A percentile compares a stretch with the other conserved stretches of the same genome.
Conservation (phyloP, 495 filamentous ascomycete species). For the Penicillium tannophilum region DNA sequence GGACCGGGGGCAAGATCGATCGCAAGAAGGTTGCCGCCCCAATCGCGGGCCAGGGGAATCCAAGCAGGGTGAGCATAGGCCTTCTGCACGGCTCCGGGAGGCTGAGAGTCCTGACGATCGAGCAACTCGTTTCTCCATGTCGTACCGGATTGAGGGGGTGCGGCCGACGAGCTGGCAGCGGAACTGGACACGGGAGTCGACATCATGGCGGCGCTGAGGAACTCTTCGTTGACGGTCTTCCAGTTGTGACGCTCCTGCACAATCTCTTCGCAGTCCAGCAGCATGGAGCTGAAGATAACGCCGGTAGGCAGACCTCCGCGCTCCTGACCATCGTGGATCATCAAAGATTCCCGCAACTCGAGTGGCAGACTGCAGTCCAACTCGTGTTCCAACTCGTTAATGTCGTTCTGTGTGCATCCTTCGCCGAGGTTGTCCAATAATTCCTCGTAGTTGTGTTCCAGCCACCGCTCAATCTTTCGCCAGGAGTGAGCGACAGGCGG, state of each 20-base stretch:
- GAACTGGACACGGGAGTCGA: slow-evolving; percentile 63
- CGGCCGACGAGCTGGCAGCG: slow-evolving; percentile 63
- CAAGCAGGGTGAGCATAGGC: slow-evolving; percentile 92
- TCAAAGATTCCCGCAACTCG: slow-evolving; percentile 90
- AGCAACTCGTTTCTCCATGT: slow-evolving; percentile 88
- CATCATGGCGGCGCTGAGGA: slow-evolving; percentile 60
- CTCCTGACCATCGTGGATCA: slow-evolving; percentile 94
- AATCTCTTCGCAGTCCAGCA: slow-evolving; percentile 97
- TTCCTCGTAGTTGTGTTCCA: slow-evolving; percentile 93
- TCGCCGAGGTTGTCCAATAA: slow-evolving; percentile 91
- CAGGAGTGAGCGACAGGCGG: slow-evolving; percentile 88
- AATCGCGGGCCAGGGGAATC: slow-evolving; percentile 96
- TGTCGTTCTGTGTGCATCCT: slow-evolving; percentile 87
- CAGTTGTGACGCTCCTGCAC: slow-evolving; percentile 98
- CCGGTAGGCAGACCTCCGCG: slow-evolving; percentile 89
- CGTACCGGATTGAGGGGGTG: slow-evolving; percentile 52
- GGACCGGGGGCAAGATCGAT: slow-evolving; percentile 93
- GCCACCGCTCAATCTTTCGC: slow-evolving; percentile 91
- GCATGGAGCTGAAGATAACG: slow-evolving; percentile 90
- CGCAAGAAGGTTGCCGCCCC: slow-evolving; percentile 96
- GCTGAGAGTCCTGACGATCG: slow-evolving; percentile 84
- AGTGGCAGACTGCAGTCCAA: slow-evolving; percentile 92
- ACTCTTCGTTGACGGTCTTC: slow-evolving; percentile 89
- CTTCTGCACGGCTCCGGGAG: slow-evolving; percentile 82
- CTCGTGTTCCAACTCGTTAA: slow-evolving; percentile 96